A percentile compares a stretch with the other conserved stretches of the same genome.
Conservation (phyloP, 2,329 filamentous ascomycete species). For the Bipolaris sorokiniana region DNA sequence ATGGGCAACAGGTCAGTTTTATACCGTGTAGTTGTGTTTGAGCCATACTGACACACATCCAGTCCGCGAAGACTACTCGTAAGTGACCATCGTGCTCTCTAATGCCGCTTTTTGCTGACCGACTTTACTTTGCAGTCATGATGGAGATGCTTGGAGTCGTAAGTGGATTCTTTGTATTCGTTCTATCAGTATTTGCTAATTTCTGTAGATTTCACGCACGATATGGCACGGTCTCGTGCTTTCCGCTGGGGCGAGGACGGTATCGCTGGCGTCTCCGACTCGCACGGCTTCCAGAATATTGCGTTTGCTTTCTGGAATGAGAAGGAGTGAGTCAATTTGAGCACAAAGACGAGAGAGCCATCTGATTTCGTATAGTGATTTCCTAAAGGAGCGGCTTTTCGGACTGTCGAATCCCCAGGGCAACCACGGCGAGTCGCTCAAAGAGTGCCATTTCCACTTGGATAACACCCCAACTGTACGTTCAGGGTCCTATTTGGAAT, state of each 20-base stretch:
- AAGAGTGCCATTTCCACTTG: slow-evolving; percentile 94
- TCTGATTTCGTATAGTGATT: slow-evolving; percentile 69
- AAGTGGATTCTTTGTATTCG: slow-evolving; percentile 52
- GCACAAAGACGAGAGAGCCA: too few species aligned
- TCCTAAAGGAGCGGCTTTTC: slow-evolving; percentile 93
- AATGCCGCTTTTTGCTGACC: slow-evolving; percentile 32
- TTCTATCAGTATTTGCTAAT: slow-evolving; percentile 31
- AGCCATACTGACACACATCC: slow-evolving; percentile 40
- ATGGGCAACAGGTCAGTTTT: slow-evolving; percentile 82
- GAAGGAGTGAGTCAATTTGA: slow-evolving; percentile 71
- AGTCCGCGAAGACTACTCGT: slow-evolving; percentile 92
- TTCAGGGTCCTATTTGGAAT: slow-evolving; percentile 43
- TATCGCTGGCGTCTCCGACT: slow-evolving; percentile 94
- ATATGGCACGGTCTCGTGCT: slow-evolving; percentile 84
- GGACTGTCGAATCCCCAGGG: slow-evolving; percentile 95
- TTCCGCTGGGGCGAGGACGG: slow-evolving; percentile 98
- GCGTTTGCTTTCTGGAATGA: slow-evolving; percentile 98
- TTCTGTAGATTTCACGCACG: slow-evolving; percentile 82
- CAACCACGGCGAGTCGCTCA: slow-evolving; percentile 96
- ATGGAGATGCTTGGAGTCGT: slow-evolving; percentile 96
- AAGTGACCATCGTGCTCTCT: slow-evolving; percentile 45
- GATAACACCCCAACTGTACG: slow-evolving; percentile 83
- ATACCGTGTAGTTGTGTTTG: neutral
- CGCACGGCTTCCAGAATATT: slow-evolving; percentile 89
- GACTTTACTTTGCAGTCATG: slow-evolving; percentile 59